Evolutionary conservation across 1,139 yeast genomes (phyloP), one percentile per base, ranked within the genome.

Genomic region (Pneumocystis canis): DNA sequence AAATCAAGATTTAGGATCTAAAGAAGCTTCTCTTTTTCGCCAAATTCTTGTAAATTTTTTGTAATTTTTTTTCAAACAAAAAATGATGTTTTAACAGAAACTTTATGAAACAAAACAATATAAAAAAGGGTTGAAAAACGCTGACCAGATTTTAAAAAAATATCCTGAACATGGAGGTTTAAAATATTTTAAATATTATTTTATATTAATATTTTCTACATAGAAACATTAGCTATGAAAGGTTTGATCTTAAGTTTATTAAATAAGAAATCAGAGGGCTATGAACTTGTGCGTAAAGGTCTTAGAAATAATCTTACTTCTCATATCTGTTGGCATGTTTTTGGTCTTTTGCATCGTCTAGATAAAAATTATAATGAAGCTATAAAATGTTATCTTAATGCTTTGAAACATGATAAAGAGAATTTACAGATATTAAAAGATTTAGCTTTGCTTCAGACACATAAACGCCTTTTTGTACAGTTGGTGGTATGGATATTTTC

Each of bases 31-130:
- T 11, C 59, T 57, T 35, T 57, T 57, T 25, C 40, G 41, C 11
- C 41, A 35, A 25, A 35, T 57, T 35, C 16, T 57, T 57, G 59
- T 57, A 57, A 35, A 6, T 57, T 35, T 9, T 2, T 39, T 57
- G n/a, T 37, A 11, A 18, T 5, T 56, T 18, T 18, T 28, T n/a
- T n/a, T n/a, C 20, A 35, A 9, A 11, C 16, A 9, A 9, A 41
- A 20, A 41, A 41, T 18, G 25, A 47, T 47, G 14, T 47, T 25
- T 20, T 39, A 57, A 1, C 78, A 92, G 71, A 83, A 84, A 70
- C 79, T 87, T 61, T 92, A 89, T 71, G 98, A 92, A 71, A 73
- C 79, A 60, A 89, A 87, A 73, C 92, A 89, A 73, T 90, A 89
- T 78, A 89, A 89, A 72, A 89, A 89, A 71, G 84, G 96, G 0